Evolutionary conservation across 139 green algal species (phyloP).

Genomic region (Trebouxia sp.): DNA sequence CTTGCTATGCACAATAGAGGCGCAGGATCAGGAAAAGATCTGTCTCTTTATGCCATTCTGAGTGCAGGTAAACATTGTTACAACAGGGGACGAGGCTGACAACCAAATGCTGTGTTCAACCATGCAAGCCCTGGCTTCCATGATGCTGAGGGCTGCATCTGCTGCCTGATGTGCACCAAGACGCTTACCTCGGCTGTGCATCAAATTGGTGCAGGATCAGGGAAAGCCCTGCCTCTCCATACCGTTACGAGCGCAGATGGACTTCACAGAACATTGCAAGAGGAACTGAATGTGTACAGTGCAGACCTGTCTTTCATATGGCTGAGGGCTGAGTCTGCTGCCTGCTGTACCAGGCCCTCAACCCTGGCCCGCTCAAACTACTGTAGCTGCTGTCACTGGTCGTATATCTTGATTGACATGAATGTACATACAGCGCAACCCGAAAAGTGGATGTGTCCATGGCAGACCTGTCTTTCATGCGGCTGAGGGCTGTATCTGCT

Average conservation of each 20-base stretch:
- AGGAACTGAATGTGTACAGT: background rate
- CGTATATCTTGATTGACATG: too few relatives aligned
- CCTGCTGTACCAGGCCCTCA: slow-evolving; percentile 60
- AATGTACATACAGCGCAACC: too few relatives aligned
- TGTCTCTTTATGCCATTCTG: too few relatives aligned
- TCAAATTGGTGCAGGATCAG: too few relatives aligned
- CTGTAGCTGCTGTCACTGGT: background rate
- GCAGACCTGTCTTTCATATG: slow-evolving; percentile 72
- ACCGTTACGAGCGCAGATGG: too few relatives aligned
- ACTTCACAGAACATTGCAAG: background rate
- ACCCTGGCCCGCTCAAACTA: slow-evolving; percentile 33
- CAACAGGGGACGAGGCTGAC: too few relatives aligned
- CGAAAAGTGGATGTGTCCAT: background rate
- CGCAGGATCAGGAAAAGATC: background rate
- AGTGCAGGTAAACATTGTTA: too few relatives aligned
- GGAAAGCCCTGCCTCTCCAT: too few relatives aligned
- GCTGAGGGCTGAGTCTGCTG: slow-evolving; percentile 67
- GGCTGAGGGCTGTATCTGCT: slow-evolving; percentile 67
- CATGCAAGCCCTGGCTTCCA: slow-evolving; percentile 81
- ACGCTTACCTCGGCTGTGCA: slow-evolving; percentile 33
- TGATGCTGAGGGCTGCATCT: slow-evolving; percentile 66
- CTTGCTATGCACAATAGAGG: background rate
- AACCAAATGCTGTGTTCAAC: too few relatives aligned
- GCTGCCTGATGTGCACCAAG: slow-evolving; percentile 70
- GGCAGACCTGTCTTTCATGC: slow-evolving; percentile 74